Evolutionary conservation across 331 rosid species (phyloP).

Genomic region (Acacia pycnantha): DNA sequence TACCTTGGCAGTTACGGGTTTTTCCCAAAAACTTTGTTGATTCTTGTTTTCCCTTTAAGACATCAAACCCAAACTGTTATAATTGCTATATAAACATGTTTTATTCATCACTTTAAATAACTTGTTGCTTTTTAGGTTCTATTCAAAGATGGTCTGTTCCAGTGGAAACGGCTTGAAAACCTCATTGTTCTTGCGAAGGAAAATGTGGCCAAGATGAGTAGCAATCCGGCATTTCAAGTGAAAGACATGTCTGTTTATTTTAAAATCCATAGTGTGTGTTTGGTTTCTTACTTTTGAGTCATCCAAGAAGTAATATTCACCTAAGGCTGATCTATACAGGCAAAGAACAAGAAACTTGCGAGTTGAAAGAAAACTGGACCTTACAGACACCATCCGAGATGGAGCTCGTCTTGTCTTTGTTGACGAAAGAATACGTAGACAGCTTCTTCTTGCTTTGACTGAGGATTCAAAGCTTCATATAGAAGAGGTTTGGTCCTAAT

Average conservation of each 20-base stretch:
- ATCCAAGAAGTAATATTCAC: slow-evolving; percentile 29
- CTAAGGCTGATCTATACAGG: slow-evolving; percentile 40
- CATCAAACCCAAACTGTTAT: slow-evolving; percentile 8
- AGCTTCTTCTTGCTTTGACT: slow-evolving; percentile 93
- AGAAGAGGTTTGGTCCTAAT: slow-evolving; percentile 68
- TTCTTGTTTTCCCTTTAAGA: neutral
- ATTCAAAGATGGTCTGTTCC: slow-evolving; percentile 92
- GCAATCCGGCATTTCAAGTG: slow-evolving; percentile 85
- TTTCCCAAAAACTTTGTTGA: neutral
- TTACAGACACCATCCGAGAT: slow-evolving; percentile 92
- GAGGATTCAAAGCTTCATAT: slow-evolving; percentile 97
- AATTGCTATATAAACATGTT: neutral
- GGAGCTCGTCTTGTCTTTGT: slow-evolving; percentile 92
- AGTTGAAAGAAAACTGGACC: slow-evolving; percentile 73
- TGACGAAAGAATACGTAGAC: slow-evolving; percentile 89
- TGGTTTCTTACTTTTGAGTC: slow-evolving; percentile 28
- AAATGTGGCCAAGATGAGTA: slow-evolving; percentile 93
- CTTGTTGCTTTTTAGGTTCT: slow-evolving; percentile 60
- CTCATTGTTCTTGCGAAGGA: slow-evolving; percentile 95
- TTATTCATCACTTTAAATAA: slow-evolving; percentile 16
- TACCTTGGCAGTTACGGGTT: neutral
- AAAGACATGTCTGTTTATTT: slow-evolving; percentile 56
- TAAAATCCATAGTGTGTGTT: slow-evolving; percentile 3
- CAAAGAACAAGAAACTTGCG: slow-evolving; percentile 49
- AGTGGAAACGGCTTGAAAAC: slow-evolving; percentile 98